Evolutionary conservation across 768 basidiomycete species (phyloP).

Genomic region (Asterophora parasitica): DNA sequence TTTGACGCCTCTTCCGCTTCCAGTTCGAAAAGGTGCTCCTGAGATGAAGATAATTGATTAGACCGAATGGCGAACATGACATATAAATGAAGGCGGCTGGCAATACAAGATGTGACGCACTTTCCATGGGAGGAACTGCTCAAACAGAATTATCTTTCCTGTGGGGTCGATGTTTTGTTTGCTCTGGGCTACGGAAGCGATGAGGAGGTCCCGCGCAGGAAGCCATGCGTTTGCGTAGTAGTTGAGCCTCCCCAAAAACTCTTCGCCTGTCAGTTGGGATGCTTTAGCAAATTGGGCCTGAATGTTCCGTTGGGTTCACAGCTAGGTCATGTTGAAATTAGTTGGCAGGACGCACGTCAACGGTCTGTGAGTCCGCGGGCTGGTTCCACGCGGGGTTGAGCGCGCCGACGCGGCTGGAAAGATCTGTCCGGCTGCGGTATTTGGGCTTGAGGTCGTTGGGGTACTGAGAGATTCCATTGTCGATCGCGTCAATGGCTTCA

Average conservation of each 20-base stretch:
- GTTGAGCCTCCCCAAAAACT: conserved; percentile 74
- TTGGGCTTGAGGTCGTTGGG: conserved; percentile 55
- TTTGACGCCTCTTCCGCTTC: conserved; percentile 54
- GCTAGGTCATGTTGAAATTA: not conserved
- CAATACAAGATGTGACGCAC: conserved; percentile 28
- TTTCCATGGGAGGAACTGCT: conserved; percentile 86
- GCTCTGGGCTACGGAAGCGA: conserved; percentile 47
- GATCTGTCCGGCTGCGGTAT: conserved; percentile 78
- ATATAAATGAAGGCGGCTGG: too few species aligned
- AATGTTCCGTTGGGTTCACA: not conserved
- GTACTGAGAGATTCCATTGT: conserved; percentile 91
- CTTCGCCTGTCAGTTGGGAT: conserved; percentile 75
- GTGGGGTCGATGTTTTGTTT: conserved; percentile 58
- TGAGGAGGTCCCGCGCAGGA: conserved; percentile 80
- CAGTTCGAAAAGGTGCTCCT: conserved; percentile 86
- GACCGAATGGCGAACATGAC: not conserved
- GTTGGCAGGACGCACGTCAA: conserved; percentile 57
- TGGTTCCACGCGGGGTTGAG: conserved; percentile 96
- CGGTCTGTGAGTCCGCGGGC: conserved; percentile 49
- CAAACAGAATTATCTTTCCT: conserved; percentile 77
- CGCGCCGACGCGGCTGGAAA: conserved; percentile 75
- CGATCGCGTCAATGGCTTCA: conserved; percentile 90
- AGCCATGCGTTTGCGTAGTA: conserved; percentile 91
- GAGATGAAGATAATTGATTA: not conserved
- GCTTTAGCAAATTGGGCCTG: conserved; percentile 76